phyloP scores from a whole-genome alignment of 306 rosid species.

The Acacia melanoxylon region DNA sequence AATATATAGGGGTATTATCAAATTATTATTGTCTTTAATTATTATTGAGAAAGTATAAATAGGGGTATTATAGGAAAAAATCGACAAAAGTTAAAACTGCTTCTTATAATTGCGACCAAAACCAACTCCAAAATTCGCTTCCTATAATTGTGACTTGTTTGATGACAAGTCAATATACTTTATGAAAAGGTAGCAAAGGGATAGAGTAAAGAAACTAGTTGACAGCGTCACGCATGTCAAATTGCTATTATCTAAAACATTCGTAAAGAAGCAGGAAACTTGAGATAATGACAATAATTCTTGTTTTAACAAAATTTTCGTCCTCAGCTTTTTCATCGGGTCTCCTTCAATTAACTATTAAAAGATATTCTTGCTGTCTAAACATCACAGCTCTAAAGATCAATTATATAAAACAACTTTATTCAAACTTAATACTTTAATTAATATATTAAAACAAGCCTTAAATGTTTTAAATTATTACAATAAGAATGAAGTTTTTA shows the following conservation, averaged over 20 bases:
- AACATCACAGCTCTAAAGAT: constrained; percentile 39
- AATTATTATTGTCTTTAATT: no score
- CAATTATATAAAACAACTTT: background rate
- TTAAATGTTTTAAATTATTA: no score
- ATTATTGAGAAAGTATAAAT: no score
- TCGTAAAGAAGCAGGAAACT: constrained; percentile 21
- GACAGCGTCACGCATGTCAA: constrained; percentile 7
- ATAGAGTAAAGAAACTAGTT: background rate
- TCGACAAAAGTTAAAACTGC: no score
- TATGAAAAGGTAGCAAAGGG: background rate
- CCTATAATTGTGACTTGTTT: no score
- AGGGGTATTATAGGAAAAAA: no score
- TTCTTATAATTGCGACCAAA: no score
- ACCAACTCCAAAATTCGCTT: no score
- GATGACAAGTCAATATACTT: background rate
- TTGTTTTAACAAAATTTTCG: constrained; percentile 18
- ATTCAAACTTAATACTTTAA: background rate
- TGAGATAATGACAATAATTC: constrained; percentile 23
- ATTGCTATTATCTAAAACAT: constrained; percentile 7
- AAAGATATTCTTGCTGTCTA: constrained; percentile 27
- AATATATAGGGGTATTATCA: no score
- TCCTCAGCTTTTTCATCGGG: constrained; percentile 19
- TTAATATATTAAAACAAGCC: background rate
- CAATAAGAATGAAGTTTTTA: background rate
- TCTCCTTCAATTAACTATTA: constrained; percentile 14